These are phyloP conservation scores for Anethum foeniculum DNA, from an alignment of 140 eudicot genomes.

Conservation along the genomic window DNA sequence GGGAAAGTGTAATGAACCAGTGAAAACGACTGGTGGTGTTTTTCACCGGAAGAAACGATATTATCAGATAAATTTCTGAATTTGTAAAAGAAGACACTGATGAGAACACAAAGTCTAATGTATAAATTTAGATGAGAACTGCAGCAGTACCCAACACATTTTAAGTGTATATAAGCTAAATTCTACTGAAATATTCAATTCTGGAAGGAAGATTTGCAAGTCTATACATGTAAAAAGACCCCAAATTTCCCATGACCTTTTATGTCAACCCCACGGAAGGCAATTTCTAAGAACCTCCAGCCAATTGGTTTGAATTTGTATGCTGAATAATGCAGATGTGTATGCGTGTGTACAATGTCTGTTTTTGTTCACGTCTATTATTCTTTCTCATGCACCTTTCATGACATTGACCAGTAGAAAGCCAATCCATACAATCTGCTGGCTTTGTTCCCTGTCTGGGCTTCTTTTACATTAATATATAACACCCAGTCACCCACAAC, in stretches of 20 bases:
- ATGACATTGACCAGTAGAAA: slow-evolving; percentile 2
- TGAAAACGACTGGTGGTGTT: neutral
- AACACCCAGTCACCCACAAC: neutral
- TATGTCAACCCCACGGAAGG: neutral
- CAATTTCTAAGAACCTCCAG: neutral
- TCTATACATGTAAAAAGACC: neutral
- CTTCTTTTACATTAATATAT: neutral
- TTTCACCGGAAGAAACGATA: neutral
- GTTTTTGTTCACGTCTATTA: neutral
- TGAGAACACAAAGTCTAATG: too few relatives aligned
- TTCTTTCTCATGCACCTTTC: neutral
- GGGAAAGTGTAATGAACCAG: neutral
- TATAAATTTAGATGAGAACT: neutral
- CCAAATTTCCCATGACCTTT: neutral
- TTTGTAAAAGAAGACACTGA: neutral
- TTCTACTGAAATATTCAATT: neutral
- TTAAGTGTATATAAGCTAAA: neutral
- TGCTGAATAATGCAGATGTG: neutral
- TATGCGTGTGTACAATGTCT: neutral
- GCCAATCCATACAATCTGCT: neutral
- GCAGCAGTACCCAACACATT: neutral
- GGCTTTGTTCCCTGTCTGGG: neutral
- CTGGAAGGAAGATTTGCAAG: neutral
- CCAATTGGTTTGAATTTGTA: neutral
- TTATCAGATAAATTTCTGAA: neutral